phyloP scores from a whole-genome alignment of 2,329 filamentous ascomycete species.

The Cladosporium phlei region DNA sequence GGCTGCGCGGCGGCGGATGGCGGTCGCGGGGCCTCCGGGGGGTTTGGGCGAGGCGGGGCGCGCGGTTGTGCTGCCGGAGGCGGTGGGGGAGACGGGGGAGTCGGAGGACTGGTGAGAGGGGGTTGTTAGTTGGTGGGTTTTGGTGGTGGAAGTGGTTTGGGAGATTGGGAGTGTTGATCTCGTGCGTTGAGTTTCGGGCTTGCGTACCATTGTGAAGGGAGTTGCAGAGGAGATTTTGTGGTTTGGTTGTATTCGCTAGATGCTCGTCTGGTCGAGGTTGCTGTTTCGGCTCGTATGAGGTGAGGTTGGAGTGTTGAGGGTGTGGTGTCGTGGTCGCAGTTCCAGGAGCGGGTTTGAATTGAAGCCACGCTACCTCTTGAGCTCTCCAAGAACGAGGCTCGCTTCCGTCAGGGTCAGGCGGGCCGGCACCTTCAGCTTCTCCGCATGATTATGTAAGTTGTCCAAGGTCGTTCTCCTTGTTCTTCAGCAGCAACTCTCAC shows the following conservation, averaged over 20 bases:
- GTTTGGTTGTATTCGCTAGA: not conserved
- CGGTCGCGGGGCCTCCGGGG: slow-evolving; percentile 89
- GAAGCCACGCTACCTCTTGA: slow-evolving; percentile 9
- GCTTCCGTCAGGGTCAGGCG: no score
- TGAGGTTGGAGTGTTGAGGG: no score
- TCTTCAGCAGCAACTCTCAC: no score
- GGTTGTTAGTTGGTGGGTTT: not conserved
- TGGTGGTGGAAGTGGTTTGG: not conserved
- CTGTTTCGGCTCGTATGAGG: no score
- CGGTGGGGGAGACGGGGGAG: slow-evolving; percentile 6
- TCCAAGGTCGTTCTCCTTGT: no score
- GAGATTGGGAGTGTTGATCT: not conserved
- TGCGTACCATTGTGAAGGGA: slow-evolving; percentile 10
- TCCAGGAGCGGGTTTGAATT: slow-evolving; percentile 7
- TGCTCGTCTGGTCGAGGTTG: no score
- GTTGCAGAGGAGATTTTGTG: not conserved
- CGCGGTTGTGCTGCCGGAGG: slow-evolving; percentile 48
- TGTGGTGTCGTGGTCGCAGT: not conserved
- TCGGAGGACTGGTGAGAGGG: slow-evolving; percentile 4
- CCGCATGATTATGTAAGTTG: no score
- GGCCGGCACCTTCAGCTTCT: no score
- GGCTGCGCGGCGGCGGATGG: slow-evolving; percentile 89
- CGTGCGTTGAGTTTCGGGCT: not conserved
- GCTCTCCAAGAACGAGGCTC: not conserved
- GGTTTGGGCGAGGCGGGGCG: slow-evolving; percentile 82